These are phyloP conservation scores for Blastobotrys mokoenaii DNA, from an alignment of 805 yeast species.

Conservation along the genomic window DNA sequence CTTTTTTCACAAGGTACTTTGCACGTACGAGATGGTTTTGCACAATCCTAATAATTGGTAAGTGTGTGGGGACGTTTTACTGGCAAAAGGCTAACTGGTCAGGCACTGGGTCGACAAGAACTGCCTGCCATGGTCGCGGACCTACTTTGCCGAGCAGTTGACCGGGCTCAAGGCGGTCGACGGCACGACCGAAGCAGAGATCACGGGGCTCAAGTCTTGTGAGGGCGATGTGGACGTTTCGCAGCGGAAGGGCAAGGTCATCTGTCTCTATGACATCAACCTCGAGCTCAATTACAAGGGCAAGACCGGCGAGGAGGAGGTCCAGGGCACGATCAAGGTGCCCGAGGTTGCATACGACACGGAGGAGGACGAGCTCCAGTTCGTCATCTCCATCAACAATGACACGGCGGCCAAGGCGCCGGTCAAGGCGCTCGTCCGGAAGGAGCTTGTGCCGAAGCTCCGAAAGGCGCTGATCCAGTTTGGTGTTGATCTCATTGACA, in stretches of 20 bases:
- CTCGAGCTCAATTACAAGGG: conserved; percentile 55
- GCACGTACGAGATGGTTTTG: conserved; percentile 57
- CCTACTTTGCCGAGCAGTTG: conserved; percentile 59
- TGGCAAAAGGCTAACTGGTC: background rate
- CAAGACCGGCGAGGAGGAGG: conserved; percentile 30
- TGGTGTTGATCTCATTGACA: conserved; percentile 66
- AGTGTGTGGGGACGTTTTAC: conserved; percentile 7
- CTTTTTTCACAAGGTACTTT: no score
- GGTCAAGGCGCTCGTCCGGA: conserved; percentile 45
- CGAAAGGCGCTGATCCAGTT: conserved; percentile 53
- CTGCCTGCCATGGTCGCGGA: conserved; percentile 84
- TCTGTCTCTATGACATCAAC: conserved; percentile 78
- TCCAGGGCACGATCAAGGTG: conserved; percentile 65
- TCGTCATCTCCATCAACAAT: conserved; percentile 57
- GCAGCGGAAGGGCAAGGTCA: conserved; percentile 94
- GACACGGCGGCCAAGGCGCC: conserved; percentile 38
- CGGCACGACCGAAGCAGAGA: conserved; percentile 25
- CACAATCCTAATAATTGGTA: conserved; percentile 91
- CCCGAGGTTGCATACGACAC: conserved; percentile 96
- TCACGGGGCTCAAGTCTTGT: conserved; percentile 45
- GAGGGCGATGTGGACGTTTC: conserved; percentile 97
- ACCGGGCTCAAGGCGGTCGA: conserved; percentile 40
- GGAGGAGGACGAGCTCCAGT: conserved; percentile 77
- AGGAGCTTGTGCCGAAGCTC: conserved; percentile 59
- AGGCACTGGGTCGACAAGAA: conserved; percentile 98